Evolutionary conservation across 2,329 filamentous ascomycete genomes (phyloP), one percentile per base, ranked within the genome.

Genomic region (Blastomyces percursus): DNA sequence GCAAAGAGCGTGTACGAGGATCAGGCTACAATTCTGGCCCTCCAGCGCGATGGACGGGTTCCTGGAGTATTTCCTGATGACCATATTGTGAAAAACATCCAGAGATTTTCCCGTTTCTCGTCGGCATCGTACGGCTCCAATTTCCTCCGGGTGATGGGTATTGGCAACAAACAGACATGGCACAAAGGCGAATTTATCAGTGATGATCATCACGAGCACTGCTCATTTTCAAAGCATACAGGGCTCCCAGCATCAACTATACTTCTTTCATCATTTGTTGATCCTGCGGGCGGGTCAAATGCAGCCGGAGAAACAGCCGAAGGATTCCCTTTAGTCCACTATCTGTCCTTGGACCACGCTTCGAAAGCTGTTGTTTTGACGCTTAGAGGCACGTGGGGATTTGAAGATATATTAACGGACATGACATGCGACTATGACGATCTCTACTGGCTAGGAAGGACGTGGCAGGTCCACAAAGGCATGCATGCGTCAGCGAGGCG

Each of bases 341-440:
- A 89, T 67, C 83, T 90, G 44, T 86, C 86, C 1, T 76, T 90
- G 0, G 87, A 90, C 67, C 86, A 88, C 69, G 84, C 86, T 60
- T 86, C 86, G 1, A 86, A 85, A 68, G 86, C 87, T 0, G 84
- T 90, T 0, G 86, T 90, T 0, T 76, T 90, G n/a, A 86, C 86
- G 1, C 87, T 88, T 59, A 82, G 87, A 46, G 87, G 87, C 1
- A 90, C 87, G 0, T 78, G 89, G 48, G 87, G 87, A 0, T 89
- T 90, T 64, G 87, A 90, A 68, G 87, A 90, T 69, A 83, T 90
- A 30, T 75, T 90, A 44, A 86, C 86, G 0, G 87, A 90, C 69
- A 84, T 90, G 81, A 86, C 86, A 38, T 90, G 87, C 72, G 87
- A 89, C 56, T 90, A 89, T 59, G 66, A 66, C 35, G 66, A 66